phyloP scores from a whole-genome alignment of 495 filamentous ascomycete species.

The Lasiosphaeria hispida region DNA sequence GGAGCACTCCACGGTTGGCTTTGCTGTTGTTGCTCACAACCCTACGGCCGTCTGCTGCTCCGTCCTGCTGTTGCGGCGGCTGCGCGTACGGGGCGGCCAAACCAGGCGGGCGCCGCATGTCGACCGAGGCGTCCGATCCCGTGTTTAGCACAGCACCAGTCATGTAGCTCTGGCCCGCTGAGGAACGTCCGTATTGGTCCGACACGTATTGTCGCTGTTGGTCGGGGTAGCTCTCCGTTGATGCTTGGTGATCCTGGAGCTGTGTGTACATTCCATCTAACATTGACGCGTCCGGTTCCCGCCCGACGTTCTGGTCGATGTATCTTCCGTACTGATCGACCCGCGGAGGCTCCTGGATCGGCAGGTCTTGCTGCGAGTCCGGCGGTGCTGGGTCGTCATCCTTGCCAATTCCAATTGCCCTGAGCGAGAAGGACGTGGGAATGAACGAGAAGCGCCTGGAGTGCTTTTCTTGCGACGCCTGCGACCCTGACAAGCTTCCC shows the following conservation, averaged over 20 bases:
- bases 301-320: slow-evolving; percentile 31
- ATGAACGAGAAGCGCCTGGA: slow-evolving; percentile 75
- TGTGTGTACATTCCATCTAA: slow-evolving; percentile 45
- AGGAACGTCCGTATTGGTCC: slow-evolving; percentile 36
- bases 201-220: slow-evolving; percentile 25
- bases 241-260: slow-evolving; percentile 26
- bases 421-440: slow-evolving; percentile 69
- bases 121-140: slow-evolving; percentile 49
- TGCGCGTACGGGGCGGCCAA: slow-evolving; percentile 36
- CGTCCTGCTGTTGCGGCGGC: slow-evolving; percentile 28
- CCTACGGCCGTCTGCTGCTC: slow-evolving; percentile 22
- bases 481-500: slow-evolving; percentile 52
- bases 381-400: slow-evolving; percentile 38
- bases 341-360: slow-evolving; percentile 47
- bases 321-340: slow-evolving; percentile 41
- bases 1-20: slow-evolving; percentile 56
- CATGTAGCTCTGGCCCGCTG: slow-evolving; percentile 38
- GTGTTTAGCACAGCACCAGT: slow-evolving; percentile 45
- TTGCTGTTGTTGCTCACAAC: slow-evolving; percentile 23
- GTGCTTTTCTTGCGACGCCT: slow-evolving; percentile 54
- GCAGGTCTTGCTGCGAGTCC: slow-evolving; percentile 46
- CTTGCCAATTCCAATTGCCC: slow-evolving; percentile 51
- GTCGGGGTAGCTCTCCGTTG: slow-evolving; percentile 19
- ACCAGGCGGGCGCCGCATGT: slow-evolving; percentile 32
- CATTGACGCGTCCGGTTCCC: slow-evolving; percentile 33